Percentiles rank a stretch among this genome's conserved stretches.
Conservation (phyloP, 192 early-diverging fungal genomes). For the Dimargaris verticillata region DNA sequence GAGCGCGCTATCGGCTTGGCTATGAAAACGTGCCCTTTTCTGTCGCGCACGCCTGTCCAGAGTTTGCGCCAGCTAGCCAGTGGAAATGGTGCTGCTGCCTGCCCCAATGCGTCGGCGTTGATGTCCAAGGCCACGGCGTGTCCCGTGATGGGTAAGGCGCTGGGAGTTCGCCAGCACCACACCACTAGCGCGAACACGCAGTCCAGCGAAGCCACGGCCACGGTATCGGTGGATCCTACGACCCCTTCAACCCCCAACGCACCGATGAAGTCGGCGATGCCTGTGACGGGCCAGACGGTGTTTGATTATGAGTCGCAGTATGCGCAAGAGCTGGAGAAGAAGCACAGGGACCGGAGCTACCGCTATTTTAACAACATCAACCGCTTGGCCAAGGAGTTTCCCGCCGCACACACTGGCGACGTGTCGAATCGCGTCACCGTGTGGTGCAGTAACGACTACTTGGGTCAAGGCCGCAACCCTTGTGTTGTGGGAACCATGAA, state of each 20-base stretch:
- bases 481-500: slow-evolving; percentile 81
- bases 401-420: slow-evolving; percentile 81
- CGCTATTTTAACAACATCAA: slow-evolving; percentile 99
- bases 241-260: slow-evolving; percentile 17
- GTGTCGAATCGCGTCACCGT: slow-evolving; percentile 81
- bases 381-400: slow-evolving; percentile 80
- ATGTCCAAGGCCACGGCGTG: slow-evolving; percentile 26
- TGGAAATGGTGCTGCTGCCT: background rate
- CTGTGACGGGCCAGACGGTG: too few relatives aligned
- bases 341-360: slow-evolving; percentile 92
- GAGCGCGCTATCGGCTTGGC: background rate
- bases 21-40: background rate
- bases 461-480: slow-evolving; percentile 88
- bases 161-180: background rate
- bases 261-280: too few relatives aligned
- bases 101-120: slow-evolving; percentile 18
- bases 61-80: background rate
- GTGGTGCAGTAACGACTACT: slow-evolving; percentile 98
- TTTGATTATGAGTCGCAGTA: slow-evolving; percentile 92
- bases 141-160: slow-evolving; percentile 6
- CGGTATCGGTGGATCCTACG: background rate
- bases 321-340: slow-evolving; percentile 74
- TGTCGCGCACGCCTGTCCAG: slow-evolving; percentile 5
- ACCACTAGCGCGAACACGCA: background rate
- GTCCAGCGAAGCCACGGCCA: background rate